Conservation (phyloP, 164 flowering plant species). For the Sedum album region DNA sequence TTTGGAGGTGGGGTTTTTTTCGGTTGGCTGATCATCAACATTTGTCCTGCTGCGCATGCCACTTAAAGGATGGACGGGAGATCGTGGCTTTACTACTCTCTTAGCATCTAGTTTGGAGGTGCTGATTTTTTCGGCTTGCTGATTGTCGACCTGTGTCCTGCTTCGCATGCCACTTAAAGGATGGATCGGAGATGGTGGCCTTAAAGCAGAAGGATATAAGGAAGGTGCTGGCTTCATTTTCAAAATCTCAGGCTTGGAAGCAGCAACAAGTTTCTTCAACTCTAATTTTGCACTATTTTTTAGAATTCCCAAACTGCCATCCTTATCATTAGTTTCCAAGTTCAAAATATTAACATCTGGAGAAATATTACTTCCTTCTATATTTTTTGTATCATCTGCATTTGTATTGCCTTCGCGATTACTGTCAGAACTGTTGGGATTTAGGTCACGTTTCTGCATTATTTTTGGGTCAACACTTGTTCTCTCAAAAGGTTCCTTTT, state of each 20-base stretch:
- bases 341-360: neutral
- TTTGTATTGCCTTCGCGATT: neutral
- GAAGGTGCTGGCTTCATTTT: neutral
- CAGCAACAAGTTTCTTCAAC: conserved; percentile 2
- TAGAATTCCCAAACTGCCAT: neutral
- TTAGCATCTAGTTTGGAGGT: conserved; percentile 18
- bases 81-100: too few relatives aligned
- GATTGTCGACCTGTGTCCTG: conserved; percentile 13
- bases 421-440: neutral
- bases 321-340: neutral
- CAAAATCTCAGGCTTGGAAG: neutral
- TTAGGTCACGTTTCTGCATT: conserved; percentile 4
- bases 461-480: too few relatives aligned
- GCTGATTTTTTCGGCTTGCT: conserved; percentile 12
- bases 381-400: neutral
- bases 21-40: too few relatives aligned
- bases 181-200: neutral
- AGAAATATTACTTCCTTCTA: neutral
- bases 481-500: neutral
- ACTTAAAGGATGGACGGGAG: too few relatives aligned
- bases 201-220: neutral
- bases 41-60: too few relatives aligned
- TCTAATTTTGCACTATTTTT: neutral
- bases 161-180: neutral
- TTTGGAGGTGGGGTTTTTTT: too few relatives aligned